A percentile compares a stretch with the other conserved stretches of the same genome.
Conservation (phyloP, 495 filamentous ascomycete species). For the Ramalina peruviana region DNA sequence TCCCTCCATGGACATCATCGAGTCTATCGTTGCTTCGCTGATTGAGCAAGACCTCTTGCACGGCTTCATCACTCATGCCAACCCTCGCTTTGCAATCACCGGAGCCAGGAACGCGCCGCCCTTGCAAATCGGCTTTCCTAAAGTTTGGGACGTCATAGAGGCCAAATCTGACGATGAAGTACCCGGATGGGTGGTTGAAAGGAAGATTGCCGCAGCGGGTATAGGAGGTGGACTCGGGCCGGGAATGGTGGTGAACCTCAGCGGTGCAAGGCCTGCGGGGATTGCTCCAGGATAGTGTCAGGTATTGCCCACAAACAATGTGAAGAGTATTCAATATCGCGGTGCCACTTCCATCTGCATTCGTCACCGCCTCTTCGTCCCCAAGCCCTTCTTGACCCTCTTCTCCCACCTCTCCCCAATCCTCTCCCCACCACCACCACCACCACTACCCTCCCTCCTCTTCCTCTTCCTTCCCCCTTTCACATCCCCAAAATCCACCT, state of each 20-base stretch:
- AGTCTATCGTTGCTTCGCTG: slow-evolving; percentile 60
- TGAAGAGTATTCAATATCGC: neutral
- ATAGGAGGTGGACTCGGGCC: slow-evolving; percentile 19
- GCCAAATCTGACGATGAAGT: slow-evolving; percentile 31
- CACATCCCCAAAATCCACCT: slow-evolving; percentile 39
- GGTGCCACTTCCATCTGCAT: neutral
- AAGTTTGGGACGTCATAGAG: slow-evolving; percentile 43
- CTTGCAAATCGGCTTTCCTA: slow-evolving; percentile 48
- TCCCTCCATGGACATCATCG: slow-evolving; percentile 47
- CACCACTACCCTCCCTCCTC: slow-evolving; percentile 37
- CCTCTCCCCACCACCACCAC: slow-evolving; percentile 46
- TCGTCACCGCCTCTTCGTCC: slow-evolving; percentile 1
- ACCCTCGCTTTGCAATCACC: slow-evolving; percentile 64
- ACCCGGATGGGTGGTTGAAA: slow-evolving; percentile 41
- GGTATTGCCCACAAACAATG: neutral
- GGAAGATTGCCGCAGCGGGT: slow-evolving; percentile 8
- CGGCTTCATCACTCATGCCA: slow-evolving; percentile 70
- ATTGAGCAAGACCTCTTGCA: slow-evolving; percentile 72
- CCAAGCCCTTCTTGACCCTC: slow-evolving; percentile 12
- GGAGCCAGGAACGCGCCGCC: slow-evolving; percentile 54
- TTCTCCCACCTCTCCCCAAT: slow-evolving; percentile 63
- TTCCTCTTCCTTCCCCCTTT: slow-evolving; percentile 73
- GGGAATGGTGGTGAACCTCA: slow-evolving; percentile 38
- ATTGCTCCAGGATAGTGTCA: slow-evolving; percentile 5
- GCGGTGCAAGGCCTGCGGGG: slow-evolving; percentile 38